phyloP scores from a whole-genome alignment of 176 grass and related monocot species.

The Aegilops bicornis region DNA sequence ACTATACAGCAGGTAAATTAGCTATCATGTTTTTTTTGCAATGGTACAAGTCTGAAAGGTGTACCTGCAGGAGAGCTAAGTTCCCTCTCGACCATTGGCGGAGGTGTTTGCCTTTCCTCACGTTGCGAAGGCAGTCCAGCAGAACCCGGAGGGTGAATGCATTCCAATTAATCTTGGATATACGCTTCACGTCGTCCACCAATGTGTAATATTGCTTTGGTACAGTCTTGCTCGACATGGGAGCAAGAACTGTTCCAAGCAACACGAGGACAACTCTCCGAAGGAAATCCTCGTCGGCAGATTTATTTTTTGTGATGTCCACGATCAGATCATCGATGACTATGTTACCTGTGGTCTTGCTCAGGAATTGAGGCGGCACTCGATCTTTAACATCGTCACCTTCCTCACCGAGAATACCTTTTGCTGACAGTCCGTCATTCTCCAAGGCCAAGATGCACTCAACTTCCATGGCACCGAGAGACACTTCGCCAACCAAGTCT shows the following conservation, averaged over 20 bases:
- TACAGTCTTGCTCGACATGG: not conserved
- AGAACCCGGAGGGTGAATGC: not conserved
- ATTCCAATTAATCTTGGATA: not conserved
- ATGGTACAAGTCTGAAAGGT: too few species aligned
- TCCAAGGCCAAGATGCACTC: not conserved
- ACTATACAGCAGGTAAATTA: too few species aligned
- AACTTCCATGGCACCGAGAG: not conserved
- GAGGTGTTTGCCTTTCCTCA: not conserved
- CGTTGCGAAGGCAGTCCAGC: not conserved
- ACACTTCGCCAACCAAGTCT: not conserved
- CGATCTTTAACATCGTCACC: not conserved
- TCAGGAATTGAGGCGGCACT: not conserved
- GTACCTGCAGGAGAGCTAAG: not conserved
- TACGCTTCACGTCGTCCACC: not conserved
- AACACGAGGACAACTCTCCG: not conserved
- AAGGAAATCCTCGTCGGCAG: not conserved
- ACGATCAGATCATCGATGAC: not conserved
- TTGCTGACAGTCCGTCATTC: not conserved
- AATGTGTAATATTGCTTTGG: not conserved
- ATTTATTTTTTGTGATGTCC: not conserved
- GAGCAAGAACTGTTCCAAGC: not conserved
- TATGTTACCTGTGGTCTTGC: not conserved
- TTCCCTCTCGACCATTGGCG: not conserved
- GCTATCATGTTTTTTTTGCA: too few species aligned
- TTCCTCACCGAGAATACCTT: not conserved